phyloP scores from a whole-genome alignment of 148 eudicot genomes.

The Vaccinium myrtillus region DNA sequence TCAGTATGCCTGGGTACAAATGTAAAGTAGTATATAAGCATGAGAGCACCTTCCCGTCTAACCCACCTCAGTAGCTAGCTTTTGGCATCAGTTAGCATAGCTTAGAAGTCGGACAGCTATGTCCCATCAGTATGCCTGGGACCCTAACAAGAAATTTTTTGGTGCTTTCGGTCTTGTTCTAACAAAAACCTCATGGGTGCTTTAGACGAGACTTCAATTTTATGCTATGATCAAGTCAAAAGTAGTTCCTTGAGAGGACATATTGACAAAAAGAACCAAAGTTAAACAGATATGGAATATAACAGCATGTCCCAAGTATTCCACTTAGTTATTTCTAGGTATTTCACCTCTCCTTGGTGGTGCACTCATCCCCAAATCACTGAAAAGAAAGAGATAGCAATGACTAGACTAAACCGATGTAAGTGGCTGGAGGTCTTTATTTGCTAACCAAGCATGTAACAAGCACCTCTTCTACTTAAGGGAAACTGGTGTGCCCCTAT shows the following conservation, averaged over 20 bases:
- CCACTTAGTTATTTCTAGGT: not conserved
- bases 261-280: not conserved
- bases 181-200: not conserved
- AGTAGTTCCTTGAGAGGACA: not conserved
- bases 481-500: not conserved
- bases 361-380: not conserved
- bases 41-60: not conserved
- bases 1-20: not conserved
- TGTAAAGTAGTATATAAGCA: not conserved
- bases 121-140: not conserved
- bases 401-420: not conserved
- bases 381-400: not conserved
- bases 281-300: not conserved
- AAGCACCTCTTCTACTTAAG: not conserved
- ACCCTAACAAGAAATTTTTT: not conserved
- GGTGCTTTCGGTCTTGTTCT: not conserved
- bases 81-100: not conserved
- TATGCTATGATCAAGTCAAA: not conserved
- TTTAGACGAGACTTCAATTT: not conserved
- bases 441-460: not conserved
- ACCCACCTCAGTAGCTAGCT: not conserved
- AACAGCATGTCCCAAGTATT: not conserved
- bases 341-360: not conserved
- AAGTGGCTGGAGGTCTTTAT: not conserved
- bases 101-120: no score